These are phyloP conservation scores for Boletus huronensis DNA, from an alignment of 768 basidiomycete genomes.

Conservation along the genomic window DNA sequence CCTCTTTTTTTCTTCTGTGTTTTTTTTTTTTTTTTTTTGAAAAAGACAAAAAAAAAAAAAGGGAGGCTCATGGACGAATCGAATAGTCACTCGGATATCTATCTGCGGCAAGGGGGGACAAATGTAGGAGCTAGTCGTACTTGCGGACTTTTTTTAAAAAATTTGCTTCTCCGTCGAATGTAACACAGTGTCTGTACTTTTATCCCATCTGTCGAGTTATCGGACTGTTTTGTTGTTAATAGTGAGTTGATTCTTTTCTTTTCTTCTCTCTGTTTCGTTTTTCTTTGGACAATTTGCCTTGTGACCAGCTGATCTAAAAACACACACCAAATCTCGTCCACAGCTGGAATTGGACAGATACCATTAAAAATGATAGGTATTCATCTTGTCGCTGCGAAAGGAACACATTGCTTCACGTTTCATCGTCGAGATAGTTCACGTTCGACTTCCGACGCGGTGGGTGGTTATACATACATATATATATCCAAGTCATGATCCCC, in stretches of 20 bases:
- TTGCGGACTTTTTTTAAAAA: too few relatives aligned
- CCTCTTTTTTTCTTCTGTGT: not conserved
- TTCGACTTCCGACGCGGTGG: not conserved
- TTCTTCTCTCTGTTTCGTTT: too few relatives aligned
- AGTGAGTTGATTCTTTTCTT: not conserved
- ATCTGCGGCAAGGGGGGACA: too few relatives aligned
- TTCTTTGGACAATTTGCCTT: too few relatives aligned
- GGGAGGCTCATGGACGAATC: not conserved
- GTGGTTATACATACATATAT: too few relatives aligned
- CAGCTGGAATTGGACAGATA: not conserved
- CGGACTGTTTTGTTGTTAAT: not conserved
- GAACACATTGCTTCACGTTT: not conserved
- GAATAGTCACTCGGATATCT: not conserved
- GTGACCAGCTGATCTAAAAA: not conserved
- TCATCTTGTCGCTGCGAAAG: not conserved
- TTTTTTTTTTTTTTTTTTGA: not conserved
- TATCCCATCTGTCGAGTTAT: not conserved
- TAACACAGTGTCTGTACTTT: too few relatives aligned
- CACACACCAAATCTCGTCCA: too few relatives aligned
- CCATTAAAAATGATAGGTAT: not conserved
- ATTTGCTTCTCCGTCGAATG: too few relatives aligned
- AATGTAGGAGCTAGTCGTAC: too few relatives aligned
- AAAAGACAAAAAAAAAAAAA: not conserved
- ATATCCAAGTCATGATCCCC: too few relatives aligned
- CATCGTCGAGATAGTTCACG: not conserved